Base-by-base conservation (phyloP, 371 early-diverging fungal genomes). In the Umbelopsis sp. region DNA sequence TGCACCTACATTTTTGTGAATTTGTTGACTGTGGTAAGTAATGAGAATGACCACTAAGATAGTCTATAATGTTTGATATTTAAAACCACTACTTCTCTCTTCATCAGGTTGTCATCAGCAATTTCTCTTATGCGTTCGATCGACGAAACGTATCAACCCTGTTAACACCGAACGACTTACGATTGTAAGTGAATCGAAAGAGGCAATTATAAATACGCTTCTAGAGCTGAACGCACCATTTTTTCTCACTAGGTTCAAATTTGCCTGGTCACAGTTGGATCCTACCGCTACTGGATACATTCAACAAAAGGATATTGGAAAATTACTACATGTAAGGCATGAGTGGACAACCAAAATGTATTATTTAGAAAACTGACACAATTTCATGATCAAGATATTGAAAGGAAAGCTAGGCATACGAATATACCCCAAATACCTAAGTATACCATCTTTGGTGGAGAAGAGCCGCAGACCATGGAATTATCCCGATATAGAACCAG, bases 1-100 rank as follows among this genome's bases (percentile, higher is more conserved):
- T 86, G 86, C 50, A 84, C 86, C 1, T 86, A 80, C 65, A 83
- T 86, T 20, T 75, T 86, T 66, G 79, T 84, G 10, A 86, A 86
- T 65, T 71, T 86, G 32, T 78, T 86, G 63, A 86, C 81, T 50
- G 85, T 83, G 66, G 86, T 83, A 75, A 74, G 67, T 50, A 20
- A 9, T 18, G n/a, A 29, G 22, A 10, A 41, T 41, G 41, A 1
- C 41, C 0, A 4, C 1, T 7, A 41, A 7, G 41, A 12, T 41
- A 41, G 12, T 41, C 24, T 18, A 8, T 41, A 22, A 12, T n/a
- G 37, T 38, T 37, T 16, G 3, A 44, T 38, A 22, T 44, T 7
- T 44, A 10, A 48, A 9, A 1, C 29, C 0, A 29, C 16, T 38
- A 67, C 14, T 11, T 29, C 3, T 4, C 18, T 50, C n/a, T 32